Evolutionary conservation across 2,329 filamentous ascomycete genomes (phyloP).

Genomic region (Aspergillus ruber): DNA sequence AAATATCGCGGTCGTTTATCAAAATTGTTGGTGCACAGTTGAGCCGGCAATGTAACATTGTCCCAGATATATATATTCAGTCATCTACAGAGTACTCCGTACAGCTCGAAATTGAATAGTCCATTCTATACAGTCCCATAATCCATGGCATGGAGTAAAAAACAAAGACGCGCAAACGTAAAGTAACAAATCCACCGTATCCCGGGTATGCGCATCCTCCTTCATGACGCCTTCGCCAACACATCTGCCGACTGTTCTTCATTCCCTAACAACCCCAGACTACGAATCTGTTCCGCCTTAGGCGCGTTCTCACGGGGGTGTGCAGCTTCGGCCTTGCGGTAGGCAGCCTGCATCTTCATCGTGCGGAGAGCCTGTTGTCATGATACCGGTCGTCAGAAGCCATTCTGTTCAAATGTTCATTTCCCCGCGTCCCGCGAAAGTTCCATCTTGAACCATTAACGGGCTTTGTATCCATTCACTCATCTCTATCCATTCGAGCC

Average conservation of each 20-base stretch:
- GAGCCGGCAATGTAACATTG: too few species aligned
- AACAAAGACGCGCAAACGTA: conserved; percentile 17
- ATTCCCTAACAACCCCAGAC: conserved; percentile 74
- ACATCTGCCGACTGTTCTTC: conserved; percentile 69
- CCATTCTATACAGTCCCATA: conserved; percentile 29
- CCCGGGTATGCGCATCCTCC: conserved; percentile 10
- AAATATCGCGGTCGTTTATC: too few species aligned
- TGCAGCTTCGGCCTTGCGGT: conserved; percentile 70
- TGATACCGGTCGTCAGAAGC: neutral
- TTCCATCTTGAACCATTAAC: neutral
- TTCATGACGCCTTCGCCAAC: conserved; percentile 24
- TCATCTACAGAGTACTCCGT: too few species aligned
- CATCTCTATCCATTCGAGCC: neutral
- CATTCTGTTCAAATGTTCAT: neutral
- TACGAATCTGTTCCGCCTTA: conserved; percentile 78
- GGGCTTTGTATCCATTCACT: neutral
- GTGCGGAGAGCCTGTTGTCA: conserved; percentile 64
- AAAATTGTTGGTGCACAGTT: too few species aligned
- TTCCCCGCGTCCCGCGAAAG: neutral
- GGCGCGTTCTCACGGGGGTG: conserved; percentile 74
- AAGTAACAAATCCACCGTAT: conserved; percentile 18
- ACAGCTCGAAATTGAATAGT: too few species aligned
- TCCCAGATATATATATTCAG: too few species aligned
- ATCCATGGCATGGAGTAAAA: conserved; percentile 7
- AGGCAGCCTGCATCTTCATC: conserved; percentile 72